Percentiles rank a stretch among this genome's conserved stretches.
phyloP scores from a whole-genome alignment of 805 yeast species.

The Citeromyces matritensis region DNA sequence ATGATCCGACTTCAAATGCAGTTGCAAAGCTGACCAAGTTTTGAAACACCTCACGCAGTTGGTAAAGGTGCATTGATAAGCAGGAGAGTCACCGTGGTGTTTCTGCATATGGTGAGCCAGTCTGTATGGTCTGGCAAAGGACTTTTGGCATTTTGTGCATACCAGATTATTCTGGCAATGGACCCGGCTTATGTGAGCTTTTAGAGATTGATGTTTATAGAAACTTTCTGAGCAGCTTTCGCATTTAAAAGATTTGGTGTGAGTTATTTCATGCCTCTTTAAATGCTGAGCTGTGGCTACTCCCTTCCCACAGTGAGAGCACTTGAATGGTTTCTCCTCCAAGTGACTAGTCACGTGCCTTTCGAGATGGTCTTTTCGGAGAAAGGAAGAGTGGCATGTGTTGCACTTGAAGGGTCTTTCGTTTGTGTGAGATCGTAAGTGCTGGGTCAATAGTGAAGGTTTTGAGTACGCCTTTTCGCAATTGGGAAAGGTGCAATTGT shows the following conservation, averaged over 20 bases:
- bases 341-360: slow-evolving; percentile 63
- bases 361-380: slow-evolving; percentile 65
- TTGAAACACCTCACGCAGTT: slow-evolving; percentile 47
- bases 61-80: slow-evolving; percentile 43
- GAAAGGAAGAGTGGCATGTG: slow-evolving; percentile 50
- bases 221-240: slow-evolving; percentile 56
- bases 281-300: slow-evolving; percentile 70
- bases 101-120: slow-evolving; percentile 52
- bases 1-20: slow-evolving; percentile 60
- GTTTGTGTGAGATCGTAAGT: slow-evolving; percentile 60
- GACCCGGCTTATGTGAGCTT: slow-evolving; percentile 51
- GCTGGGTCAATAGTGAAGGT: slow-evolving; percentile 77
- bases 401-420: slow-evolving; percentile 66
- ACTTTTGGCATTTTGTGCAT: slow-evolving; percentile 50
- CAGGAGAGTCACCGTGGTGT: slow-evolving; percentile 40
- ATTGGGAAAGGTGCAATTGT: no score
- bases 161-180: slow-evolving; percentile 41
- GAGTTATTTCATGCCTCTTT: slow-evolving; percentile 71
- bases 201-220: slow-evolving; percentile 59
- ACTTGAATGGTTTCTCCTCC: slow-evolving; percentile 52
- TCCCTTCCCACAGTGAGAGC: slow-evolving; percentile 71
- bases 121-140: slow-evolving; percentile 48
- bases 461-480: slow-evolving; percentile 69
- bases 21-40: slow-evolving; percentile 61
- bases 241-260: slow-evolving; percentile 53